A percentile compares a stretch with the other conserved stretches of the same genome.
Conservation (phyloP, 1,284 basidiomycete genomes). For the Ganoderma lingzhi region DNA sequence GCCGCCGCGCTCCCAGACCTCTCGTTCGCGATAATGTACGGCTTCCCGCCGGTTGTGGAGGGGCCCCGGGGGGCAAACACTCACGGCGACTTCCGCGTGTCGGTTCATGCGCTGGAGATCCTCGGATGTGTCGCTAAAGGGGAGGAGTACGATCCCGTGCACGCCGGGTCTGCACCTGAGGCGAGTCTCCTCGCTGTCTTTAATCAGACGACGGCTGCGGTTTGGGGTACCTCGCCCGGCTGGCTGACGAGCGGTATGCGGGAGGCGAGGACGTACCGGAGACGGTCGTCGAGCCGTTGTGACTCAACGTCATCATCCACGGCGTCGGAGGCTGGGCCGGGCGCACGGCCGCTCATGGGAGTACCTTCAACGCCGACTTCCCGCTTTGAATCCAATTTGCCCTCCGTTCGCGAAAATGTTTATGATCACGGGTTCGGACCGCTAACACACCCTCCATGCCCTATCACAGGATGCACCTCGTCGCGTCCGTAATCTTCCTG, state of each 20-base stretch:
- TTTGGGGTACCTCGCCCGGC: background rate
- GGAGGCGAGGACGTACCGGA: background rate
- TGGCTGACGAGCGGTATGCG: background rate
- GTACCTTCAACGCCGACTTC: background rate
- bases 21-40: background rate
- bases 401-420: background rate
- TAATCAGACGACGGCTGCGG: background rate
- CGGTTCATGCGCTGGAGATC: background rate
- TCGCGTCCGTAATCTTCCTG: slow-evolving; percentile 53
- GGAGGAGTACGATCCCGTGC: background rate
- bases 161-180: no score
- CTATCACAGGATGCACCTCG: slow-evolving; percentile 49
- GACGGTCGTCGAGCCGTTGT: background rate
- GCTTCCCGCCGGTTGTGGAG: background rate
- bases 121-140: background rate
- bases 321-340: background rate
- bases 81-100: background rate
- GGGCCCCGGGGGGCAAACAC: background rate
- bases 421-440: background rate
- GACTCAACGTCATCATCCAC: slow-evolving; percentile 8
- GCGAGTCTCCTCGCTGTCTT: background rate
- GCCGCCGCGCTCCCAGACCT: background rate
- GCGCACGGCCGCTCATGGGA: background rate
- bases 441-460: background rate
- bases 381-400: background rate